These are phyloP conservation scores for Strobilomyces dryophilus DNA, from an alignment of 768 basidiomycete genomes.

Conservation along the genomic window DNA sequence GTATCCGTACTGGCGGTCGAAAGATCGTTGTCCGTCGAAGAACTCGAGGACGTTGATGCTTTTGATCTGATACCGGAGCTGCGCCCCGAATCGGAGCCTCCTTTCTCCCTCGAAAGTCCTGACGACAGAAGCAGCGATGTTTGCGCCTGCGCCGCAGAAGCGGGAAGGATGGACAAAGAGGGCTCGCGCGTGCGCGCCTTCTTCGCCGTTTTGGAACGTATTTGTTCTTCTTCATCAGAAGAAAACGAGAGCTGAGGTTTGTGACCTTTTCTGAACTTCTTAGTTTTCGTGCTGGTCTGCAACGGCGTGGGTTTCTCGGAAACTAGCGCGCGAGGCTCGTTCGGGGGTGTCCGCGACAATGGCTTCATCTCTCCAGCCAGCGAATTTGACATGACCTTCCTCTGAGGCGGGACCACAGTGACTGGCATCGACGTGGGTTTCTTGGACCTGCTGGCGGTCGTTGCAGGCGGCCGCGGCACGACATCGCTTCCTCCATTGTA, in stretches of 20 bases:
- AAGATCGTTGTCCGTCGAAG: slow-evolving; percentile 32
- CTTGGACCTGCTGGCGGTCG: slow-evolving; percentile 15
- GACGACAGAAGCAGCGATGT: slow-evolving; percentile 23
- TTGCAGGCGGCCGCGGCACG: neutral
- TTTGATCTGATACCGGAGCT: slow-evolving; percentile 22
- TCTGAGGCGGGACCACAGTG: neutral
- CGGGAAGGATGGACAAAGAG: slow-evolving; percentile 29
- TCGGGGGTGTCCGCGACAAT: slow-evolving; percentile 24
- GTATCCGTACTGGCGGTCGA: slow-evolving; percentile 32
- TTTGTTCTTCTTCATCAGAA: slow-evolving; percentile 75
- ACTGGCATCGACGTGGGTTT: slow-evolving; percentile 8
- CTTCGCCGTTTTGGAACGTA: slow-evolving; percentile 56
- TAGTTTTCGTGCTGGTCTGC: slow-evolving; percentile 8
- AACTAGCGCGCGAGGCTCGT: slow-evolving; percentile 6
- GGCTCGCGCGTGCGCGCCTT: slow-evolving; percentile 45
- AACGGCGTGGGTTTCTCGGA: slow-evolving; percentile 20
- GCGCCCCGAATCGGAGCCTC: slow-evolving; percentile 14
- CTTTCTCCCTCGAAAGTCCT: slow-evolving; percentile 9
- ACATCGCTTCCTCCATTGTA: slow-evolving; percentile 35
- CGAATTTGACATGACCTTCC: slow-evolving; percentile 2
- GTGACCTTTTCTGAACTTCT: slow-evolving; percentile 33
- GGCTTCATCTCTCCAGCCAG: slow-evolving; percentile 5
- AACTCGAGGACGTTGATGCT: slow-evolving; percentile 23
- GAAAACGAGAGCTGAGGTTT: slow-evolving; percentile 48
- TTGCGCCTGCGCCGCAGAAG: slow-evolving; percentile 18